phyloP scores from a whole-genome alignment of 306 rosid genomes.

The Sophora flavescens region DNA sequence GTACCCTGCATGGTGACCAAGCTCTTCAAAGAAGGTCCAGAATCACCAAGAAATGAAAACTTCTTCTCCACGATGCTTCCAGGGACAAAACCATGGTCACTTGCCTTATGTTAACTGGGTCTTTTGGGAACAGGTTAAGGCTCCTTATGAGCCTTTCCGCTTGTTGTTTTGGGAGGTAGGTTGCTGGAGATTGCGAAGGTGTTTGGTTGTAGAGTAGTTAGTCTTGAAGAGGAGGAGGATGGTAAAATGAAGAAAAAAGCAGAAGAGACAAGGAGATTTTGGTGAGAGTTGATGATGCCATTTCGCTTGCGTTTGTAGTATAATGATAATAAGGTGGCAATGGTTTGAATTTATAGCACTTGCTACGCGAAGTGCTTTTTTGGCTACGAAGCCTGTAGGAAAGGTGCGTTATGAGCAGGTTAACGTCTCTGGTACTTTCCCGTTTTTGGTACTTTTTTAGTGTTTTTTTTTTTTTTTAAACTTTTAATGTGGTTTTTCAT shows the following conservation, averaged over 20 bases:
- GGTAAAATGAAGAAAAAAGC: slow-evolving; percentile 30
- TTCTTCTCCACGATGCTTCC: slow-evolving; percentile 70
- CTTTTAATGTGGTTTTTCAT: neutral
- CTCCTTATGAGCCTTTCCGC: slow-evolving; percentile 74
- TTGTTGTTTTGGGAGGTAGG: slow-evolving; percentile 50
- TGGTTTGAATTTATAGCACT: slow-evolving; percentile 60
- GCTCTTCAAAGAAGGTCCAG: slow-evolving; percentile 65
- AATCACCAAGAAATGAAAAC: slow-evolving; percentile 50
- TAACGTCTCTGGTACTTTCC: slow-evolving; percentile 24
- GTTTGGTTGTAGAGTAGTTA: slow-evolving; percentile 8
- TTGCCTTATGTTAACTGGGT: slow-evolving; percentile 53
- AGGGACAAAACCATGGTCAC: slow-evolving; percentile 44
- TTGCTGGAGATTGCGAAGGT: slow-evolving; percentile 39
- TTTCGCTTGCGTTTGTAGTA: slow-evolving; percentile 43
- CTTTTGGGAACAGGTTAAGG: slow-evolving; percentile 74
- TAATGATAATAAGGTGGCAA: neutral
- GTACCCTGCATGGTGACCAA: slow-evolving; percentile 95
- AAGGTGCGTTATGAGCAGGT: slow-evolving; percentile 47
- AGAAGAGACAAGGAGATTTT: slow-evolving; percentile 40
- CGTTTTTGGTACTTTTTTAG: neutral
- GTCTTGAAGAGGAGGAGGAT: slow-evolving; percentile 39
- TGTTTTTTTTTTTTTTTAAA: too few species aligned
- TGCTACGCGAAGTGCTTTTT: neutral
- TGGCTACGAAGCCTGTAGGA: slow-evolving; percentile 1
- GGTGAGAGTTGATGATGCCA: slow-evolving; percentile 55